Percentiles rank a stretch among this genome's conserved stretches.
phyloP scores from a whole-genome alignment of 768 basidiomycete genomes.

The Rossbeevera mucosa region DNA sequence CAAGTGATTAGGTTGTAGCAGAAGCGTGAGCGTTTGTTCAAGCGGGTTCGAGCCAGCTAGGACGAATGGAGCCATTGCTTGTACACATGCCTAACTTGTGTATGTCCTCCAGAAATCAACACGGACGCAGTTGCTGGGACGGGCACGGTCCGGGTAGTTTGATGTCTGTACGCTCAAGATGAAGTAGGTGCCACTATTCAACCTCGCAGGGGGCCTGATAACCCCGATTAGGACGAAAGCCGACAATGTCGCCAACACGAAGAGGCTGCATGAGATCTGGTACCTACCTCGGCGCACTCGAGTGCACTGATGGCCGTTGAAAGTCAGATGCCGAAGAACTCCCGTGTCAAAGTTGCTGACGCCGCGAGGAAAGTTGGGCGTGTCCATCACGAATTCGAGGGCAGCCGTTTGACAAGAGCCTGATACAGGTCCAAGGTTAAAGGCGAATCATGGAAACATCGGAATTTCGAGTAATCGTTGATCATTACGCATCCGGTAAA shows the following conservation, averaged over 20 bases:
- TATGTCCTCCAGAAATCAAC: constrained; percentile 5
- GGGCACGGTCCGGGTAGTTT: constrained; percentile 31
- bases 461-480: too few relatives aligned
- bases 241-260: background rate
- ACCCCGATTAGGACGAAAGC: constrained; percentile 21
- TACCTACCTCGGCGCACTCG: constrained; percentile 27
- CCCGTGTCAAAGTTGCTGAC: too few relatives aligned
- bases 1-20: constrained; percentile 13
- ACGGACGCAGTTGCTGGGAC: constrained; percentile 29
- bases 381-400: too few relatives aligned
- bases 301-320: constrained; percentile 21
- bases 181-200: constrained; percentile 32
- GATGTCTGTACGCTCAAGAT: constrained; percentile 24
- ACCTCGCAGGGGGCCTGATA: constrained; percentile 13
- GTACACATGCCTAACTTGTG: too few relatives aligned
- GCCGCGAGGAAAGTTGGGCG: too few relatives aligned
- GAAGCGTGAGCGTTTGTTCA: background rate
- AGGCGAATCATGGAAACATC: too few relatives aligned
- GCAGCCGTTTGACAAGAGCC: too few relatives aligned
- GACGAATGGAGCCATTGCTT: constrained; percentile 17
- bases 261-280: background rate
- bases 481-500: too few relatives aligned
- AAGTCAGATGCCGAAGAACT: constrained; percentile 11
- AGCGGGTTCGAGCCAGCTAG: background rate
- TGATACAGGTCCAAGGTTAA: too few relatives aligned